A percentile compares a stretch with the other conserved stretches of the same genome.
Evolutionary conservation across 208 protist species (phyloP).

Genomic region (Acanthamoeba culbertsoni): DNA sequence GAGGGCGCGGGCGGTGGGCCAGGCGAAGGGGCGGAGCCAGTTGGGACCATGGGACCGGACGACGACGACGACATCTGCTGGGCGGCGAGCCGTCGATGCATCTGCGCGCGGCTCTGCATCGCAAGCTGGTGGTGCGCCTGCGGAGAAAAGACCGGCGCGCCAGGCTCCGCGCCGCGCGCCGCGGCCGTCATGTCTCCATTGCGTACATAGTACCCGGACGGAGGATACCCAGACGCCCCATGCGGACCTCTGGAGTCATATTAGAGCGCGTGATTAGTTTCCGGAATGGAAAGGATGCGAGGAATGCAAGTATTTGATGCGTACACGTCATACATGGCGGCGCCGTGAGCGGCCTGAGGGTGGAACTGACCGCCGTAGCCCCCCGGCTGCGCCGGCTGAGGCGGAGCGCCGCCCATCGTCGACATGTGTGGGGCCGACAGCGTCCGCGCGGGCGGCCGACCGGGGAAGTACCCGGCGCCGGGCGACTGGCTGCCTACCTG

Average conservation of each 20-base stretch:
- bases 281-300: neutral
- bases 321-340: neutral
- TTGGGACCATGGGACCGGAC: neutral
- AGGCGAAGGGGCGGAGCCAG: neutral
- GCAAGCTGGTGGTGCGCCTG: neutral
- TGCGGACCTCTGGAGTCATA: neutral
- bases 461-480: neutral
- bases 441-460: neutral
- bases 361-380: neutral
- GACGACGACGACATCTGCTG: neutral
- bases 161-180: neutral
- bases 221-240: neutral
- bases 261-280: neutral
- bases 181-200: neutral
- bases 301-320: neutral
- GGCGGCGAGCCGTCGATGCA: neutral
- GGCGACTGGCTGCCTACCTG: neutral
- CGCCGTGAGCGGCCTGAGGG: neutral
- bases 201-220: neutral
- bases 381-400: neutral
- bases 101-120: neutral
- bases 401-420: neutral
- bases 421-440: neutral
- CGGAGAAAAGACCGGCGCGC: neutral
- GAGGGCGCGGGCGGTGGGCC: neutral